Evolutionary conservation across 2,329 filamentous ascomycete genomes (phyloP), one percentile per base, ranked within the genome.

Genomic region (Aspergillus neotritici): DNA sequence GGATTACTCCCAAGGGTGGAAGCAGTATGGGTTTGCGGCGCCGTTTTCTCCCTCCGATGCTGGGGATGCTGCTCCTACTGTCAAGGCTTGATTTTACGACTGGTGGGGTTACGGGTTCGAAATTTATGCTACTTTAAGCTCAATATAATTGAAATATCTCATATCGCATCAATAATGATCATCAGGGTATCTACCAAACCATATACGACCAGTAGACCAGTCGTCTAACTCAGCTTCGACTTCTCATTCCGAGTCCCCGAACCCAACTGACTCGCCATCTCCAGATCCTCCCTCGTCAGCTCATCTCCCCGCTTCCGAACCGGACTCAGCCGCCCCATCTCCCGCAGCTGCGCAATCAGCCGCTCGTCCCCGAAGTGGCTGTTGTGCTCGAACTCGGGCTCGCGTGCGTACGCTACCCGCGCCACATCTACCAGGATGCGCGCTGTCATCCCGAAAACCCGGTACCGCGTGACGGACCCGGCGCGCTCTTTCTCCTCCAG

Each of bases 381-480:
- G 48, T 81, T 79, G 57, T 80, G 79, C 70, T 94, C 87, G 64
- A 95, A 94, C 61, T 88, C 84, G 4, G 91, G 91, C 61, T 87
- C 80, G 67, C 85, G 78, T 2, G 70, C 84, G 63, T 93, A 97
- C 14, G 90, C 91, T 13, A 94, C 76, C 49, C 87, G 75, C 29
- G 91, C 90, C 4, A 86, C 84, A 67, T 97, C 91, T 4, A 96
- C 87, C 42, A 96, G 65, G 42, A 97, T 91, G 40, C 88, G 75
- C 3, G 88, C 91, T 41, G 91, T 97, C 87, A 97, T 91, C 12
- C 91, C 91, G 78, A 90, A 96, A 4, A 97, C 89, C 54, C 86
- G 82, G 67, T 93, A 95, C 31, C 85, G 74, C 33, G 69, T 69
- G 34, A 75, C 52, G 8, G 64, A 58, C 3, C 72, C 71, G 4